phyloP scores from a whole-genome alignment of 2,329 filamentous ascomycete species.

The Trichoderma sp. region DNA sequence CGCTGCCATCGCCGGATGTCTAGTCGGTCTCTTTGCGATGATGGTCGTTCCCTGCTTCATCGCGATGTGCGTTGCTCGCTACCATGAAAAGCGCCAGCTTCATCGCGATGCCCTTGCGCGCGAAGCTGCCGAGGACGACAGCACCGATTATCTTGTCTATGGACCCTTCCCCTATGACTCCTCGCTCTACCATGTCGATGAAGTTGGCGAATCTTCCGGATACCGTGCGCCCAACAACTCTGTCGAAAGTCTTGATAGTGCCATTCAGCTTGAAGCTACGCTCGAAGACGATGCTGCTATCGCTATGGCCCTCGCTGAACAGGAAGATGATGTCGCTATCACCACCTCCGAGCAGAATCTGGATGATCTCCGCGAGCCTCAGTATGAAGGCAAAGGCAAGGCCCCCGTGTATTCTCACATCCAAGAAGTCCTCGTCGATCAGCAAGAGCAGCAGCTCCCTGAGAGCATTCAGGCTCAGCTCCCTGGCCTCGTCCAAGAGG shows the following conservation, averaged over 20 bases:
- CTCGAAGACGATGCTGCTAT: no score
- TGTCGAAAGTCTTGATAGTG: background rate
- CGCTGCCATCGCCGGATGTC: background rate
- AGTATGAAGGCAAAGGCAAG: background rate
- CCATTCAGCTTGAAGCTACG: background rate
- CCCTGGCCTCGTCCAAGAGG: background rate
- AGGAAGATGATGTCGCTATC: background rate
- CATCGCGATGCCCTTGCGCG: background rate
- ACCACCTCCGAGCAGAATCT: background rate
- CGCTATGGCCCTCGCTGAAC: background rate
- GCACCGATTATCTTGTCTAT: background rate
- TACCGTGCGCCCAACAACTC: background rate
- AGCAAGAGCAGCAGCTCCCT: background rate
- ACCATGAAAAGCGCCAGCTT: constrained; percentile 9
- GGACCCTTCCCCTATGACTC: background rate
- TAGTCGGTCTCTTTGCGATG: constrained; percentile 2
- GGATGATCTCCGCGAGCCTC: background rate
- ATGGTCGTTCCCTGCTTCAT: constrained; percentile 12
- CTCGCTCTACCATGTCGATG: background rate
- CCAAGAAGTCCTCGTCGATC: background rate
- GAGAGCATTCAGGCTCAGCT: background rate
- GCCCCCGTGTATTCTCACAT: background rate
- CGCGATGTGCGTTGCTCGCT: constrained; percentile 11
- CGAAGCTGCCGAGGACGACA: background rate
- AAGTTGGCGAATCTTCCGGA: constrained; percentile 9